phyloP scores from a whole-genome alignment of 2,329 filamentous ascomycete species.

The Ophiostoma himal-ulmi region DNA sequence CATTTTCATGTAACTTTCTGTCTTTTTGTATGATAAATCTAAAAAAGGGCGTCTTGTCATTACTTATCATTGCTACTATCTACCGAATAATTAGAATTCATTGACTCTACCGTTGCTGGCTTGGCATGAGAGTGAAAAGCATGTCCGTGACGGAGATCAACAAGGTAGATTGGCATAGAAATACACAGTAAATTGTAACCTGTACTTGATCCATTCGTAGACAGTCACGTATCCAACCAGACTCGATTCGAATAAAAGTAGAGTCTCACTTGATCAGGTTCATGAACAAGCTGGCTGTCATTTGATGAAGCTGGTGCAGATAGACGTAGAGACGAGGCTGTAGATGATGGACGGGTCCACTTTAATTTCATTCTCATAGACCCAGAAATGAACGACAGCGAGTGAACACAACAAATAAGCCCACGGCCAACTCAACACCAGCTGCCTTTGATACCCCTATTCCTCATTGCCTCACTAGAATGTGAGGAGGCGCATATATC shows the following conservation, averaged over 20 bases:
- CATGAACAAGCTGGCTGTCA: not conserved
- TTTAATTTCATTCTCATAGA: conserved; percentile 16
- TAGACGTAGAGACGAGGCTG: not conserved
- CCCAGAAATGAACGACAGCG: not conserved
- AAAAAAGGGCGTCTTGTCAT: conserved; percentile 15
- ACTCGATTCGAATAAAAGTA: no score
- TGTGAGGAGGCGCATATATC: not conserved
- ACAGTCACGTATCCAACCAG: no score
- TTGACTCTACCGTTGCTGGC: not conserved
- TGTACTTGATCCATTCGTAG: no score
- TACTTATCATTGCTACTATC: conserved; percentile 3
- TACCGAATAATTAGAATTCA: conserved; percentile 7
- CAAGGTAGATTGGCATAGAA: not conserved
- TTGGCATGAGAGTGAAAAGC: not conserved
- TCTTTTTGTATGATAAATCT: conserved; percentile 10
- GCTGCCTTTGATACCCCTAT: not conserved
- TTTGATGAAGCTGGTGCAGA: not conserved
- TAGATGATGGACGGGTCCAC: not conserved
- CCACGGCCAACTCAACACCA: not conserved
- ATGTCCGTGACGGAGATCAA: not conserved
- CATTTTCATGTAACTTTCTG: not conserved
- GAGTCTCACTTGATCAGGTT: not conserved
- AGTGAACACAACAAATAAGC: not conserved
- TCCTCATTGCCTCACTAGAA: not conserved
- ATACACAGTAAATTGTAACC: no score